Conservation (phyloP, 2,329 filamentous ascomycete genomes). For the Hawksworthiomyces lignivorus region DNA sequence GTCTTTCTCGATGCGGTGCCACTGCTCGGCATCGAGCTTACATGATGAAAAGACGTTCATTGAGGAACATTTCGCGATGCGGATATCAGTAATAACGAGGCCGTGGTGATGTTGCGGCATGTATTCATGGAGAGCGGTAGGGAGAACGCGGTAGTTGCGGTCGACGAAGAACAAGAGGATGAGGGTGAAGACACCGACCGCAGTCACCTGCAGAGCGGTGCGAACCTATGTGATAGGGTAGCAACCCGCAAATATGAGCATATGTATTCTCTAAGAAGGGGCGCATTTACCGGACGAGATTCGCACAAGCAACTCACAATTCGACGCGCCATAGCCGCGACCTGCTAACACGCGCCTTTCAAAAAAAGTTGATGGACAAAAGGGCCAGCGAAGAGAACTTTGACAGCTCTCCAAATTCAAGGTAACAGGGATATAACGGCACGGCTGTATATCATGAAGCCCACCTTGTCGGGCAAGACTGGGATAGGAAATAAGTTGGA, state of each 20-base stretch:
- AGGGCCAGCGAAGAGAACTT: no score
- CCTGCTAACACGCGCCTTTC: not conserved
- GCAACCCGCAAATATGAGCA: not conserved
- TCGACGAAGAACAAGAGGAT: conserved; percentile 76
- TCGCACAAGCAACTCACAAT: conserved; percentile 19
- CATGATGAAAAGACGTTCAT: conserved; percentile 70
- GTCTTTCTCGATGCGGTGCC: conserved; percentile 86
- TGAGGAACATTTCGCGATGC: conserved; percentile 65
- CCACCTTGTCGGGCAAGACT: not conserved
- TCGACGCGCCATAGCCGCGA: conserved; percentile 21
- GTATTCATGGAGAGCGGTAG: conserved; percentile 76
- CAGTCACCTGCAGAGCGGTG: conserved; percentile 67
- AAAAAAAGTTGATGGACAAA: not conserved
- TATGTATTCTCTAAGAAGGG: not conserved
- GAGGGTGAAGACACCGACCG: conserved; percentile 58
- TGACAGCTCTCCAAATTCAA: no score
- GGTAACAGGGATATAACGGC: no score
- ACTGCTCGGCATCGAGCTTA: conserved; percentile 60
- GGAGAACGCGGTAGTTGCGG: conserved; percentile 79
- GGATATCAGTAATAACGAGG: conserved; percentile 78
- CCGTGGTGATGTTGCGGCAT: conserved; percentile 80
- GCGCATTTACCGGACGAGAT: no score
- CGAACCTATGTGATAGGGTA: conserved; percentile 39
- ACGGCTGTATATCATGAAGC: not conserved
- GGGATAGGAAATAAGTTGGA: not conserved